Conservation (phyloP, 2,329 filamentous ascomycete genomes). For the Neurospora sp. region DNA sequence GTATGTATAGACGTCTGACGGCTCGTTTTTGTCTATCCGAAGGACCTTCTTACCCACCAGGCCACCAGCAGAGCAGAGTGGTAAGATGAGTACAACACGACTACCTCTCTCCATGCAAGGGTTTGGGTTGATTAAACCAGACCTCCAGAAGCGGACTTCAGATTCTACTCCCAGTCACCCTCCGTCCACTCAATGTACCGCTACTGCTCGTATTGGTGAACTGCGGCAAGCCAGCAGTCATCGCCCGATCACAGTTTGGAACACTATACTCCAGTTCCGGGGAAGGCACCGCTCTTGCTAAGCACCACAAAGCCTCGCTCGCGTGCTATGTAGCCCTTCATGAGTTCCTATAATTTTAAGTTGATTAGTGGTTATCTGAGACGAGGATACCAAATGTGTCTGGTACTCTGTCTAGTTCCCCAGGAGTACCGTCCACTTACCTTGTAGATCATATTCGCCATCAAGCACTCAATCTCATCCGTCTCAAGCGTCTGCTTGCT, state of each 20-base stretch:
- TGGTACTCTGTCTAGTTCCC: not conserved
- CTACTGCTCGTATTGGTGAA: not conserved
- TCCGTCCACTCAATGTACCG: not conserved
- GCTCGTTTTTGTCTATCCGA: not conserved
- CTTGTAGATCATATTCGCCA: conserved; percentile 98
- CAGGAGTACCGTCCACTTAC: conserved; percentile 32
- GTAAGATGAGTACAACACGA: too few relatives aligned
- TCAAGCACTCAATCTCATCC: conserved; percentile 89
- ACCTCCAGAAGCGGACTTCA: not conserved
- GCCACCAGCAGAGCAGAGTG: not conserved
- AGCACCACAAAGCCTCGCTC: conserved; percentile 84
- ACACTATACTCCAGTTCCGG: conserved; percentile 62
- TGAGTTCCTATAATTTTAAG: conserved; percentile 53
- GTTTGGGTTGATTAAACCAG: not conserved
- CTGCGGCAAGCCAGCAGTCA: not conserved
- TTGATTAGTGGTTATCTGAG: not conserved
- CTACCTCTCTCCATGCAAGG: not conserved
- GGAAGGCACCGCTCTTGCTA: conserved; percentile 88
- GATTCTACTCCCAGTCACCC: not conserved
- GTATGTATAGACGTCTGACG: not conserved
- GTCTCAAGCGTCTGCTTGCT: conserved; percentile 60
- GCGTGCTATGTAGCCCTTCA: conserved; percentile 97
- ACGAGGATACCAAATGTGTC: not conserved
- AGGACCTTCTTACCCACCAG: not conserved
- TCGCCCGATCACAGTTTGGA: not conserved